phyloP scores from a whole-genome alignment of 257 asterid species.

The Przewalskia tangutica region DNA sequence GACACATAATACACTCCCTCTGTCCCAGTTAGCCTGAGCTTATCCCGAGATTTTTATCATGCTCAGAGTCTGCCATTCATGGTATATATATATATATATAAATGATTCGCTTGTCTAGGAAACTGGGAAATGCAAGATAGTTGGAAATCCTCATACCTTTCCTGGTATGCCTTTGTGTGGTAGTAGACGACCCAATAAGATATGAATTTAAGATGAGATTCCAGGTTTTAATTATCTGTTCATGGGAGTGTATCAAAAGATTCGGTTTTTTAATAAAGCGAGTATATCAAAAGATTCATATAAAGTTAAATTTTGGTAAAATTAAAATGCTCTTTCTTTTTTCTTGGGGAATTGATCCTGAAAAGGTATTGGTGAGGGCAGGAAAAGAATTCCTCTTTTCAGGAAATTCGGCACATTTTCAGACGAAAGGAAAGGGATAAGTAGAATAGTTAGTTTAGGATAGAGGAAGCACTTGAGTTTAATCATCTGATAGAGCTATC shows the following conservation, averaged over 20 bases:
- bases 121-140: background rate
- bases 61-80: background rate
- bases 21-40: background rate
- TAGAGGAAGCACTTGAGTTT: background rate
- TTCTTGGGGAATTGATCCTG: background rate
- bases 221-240: background rate
- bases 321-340: background rate
- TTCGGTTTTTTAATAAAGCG: background rate
- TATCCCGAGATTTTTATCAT: background rate
- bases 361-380: background rate
- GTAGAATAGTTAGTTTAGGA: background rate
- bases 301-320: background rate
- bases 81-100: background rate
- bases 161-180: background rate
- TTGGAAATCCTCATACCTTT: background rate
- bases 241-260: background rate
- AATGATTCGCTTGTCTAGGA: background rate
- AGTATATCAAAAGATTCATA: background rate
- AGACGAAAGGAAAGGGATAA: background rate
- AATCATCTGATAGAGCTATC: background rate
- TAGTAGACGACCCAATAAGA: background rate
- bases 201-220: background rate
- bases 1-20: background rate
- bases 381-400: background rate
- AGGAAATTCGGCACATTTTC: background rate